Base-by-base conservation (phyloP, 352 stramenopile genomes). In the Pythium biforme region DNA sequence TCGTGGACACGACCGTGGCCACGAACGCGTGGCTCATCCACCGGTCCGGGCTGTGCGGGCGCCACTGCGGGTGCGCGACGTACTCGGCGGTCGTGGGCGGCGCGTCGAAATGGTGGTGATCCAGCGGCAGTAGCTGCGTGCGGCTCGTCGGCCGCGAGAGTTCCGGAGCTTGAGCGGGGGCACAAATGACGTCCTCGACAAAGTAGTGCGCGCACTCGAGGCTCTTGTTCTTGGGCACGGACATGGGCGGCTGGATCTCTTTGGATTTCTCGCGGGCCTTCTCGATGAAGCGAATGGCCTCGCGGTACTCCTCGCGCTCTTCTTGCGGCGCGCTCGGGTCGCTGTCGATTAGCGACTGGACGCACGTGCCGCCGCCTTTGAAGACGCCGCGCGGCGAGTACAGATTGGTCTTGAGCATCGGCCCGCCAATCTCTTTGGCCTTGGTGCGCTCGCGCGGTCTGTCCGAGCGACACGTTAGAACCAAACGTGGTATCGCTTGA, bases 221-320 rank as follows among this genome's bases (percentile, higher is more conserved):
- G 26, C 75, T 70, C 45, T 85, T 86, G 69, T 79, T 85, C 26
- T 69, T 75, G 6, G 77, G 62, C 37, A 89, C 75, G 17, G 70
- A 62, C 72, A 91, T 81, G 1, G 82, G 79, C 40, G 72, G 72
- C 23, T 91, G 82, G 29, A 91, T 83, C 53, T 91, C 79, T 51
- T 89, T 91, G 53, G 76, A 57, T 54, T 87, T 88, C 29, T 79
- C 75, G 17, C 79, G 76, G 11, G 69, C 71, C 59, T 81, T 83
- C 62, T 82, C 76, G 22, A 89, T 79, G 55, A 78, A 85, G 47
- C 72, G 52, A 57, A 81, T 79, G 33, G 74, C 77, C 53, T 70
- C 52, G 12, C 60, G 53, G 70, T 81, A 84, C 40, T 78, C 62
- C n/a, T 91, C 77, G 17, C 72, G 59, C 40, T 62, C 59, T 20